These are phyloP conservation scores for Cystobasidium pallidum DNA, from an alignment of 1,284 basidiomycete genomes.

Conservation along the genomic window DNA sequence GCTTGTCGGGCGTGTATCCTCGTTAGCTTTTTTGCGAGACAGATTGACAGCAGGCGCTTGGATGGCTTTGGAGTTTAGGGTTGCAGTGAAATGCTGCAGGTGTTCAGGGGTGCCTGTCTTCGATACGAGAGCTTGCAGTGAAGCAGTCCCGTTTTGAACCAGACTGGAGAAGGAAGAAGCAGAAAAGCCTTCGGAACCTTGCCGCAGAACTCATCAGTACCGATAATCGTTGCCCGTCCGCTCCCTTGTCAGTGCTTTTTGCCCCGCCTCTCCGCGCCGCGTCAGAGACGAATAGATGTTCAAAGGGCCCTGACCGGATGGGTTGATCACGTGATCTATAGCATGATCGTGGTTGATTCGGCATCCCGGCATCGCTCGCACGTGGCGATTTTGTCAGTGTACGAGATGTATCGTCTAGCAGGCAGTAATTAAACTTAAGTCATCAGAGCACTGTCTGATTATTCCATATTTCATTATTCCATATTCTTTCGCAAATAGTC, in stretches of 20 bases:
- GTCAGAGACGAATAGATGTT: conserved; percentile 19
- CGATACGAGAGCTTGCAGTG: conserved; percentile 36
- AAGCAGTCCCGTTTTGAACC: conserved; percentile 44
- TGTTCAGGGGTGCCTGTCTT: conserved; percentile 28
- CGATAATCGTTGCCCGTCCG: not conserved
- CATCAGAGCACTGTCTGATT: no score
- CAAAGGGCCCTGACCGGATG: not conserved
- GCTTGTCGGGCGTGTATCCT: conserved; percentile 6
- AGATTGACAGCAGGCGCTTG: not conserved
- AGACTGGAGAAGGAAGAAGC: conserved; percentile 33
- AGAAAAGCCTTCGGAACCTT: not conserved
- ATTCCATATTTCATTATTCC: no score
- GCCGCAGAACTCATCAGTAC: not conserved
- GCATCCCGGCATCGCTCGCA: no score
- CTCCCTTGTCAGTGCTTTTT: not conserved
- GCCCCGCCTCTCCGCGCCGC: conserved; percentile 1
- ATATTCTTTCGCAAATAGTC: no score
- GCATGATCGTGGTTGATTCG: no score
- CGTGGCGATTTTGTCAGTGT: no score
- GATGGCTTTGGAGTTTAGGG: not conserved
- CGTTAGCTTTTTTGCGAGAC: conserved; percentile 9
- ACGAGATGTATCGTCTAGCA: no score
- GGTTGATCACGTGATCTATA: no score
- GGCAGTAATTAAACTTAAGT: no score
- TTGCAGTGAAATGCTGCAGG: not conserved